Evolutionary conservation across 176 grass and related monocot genomes (phyloP), one percentile per base, ranked within the genome.

Genomic region (Areca catechu): DNA sequence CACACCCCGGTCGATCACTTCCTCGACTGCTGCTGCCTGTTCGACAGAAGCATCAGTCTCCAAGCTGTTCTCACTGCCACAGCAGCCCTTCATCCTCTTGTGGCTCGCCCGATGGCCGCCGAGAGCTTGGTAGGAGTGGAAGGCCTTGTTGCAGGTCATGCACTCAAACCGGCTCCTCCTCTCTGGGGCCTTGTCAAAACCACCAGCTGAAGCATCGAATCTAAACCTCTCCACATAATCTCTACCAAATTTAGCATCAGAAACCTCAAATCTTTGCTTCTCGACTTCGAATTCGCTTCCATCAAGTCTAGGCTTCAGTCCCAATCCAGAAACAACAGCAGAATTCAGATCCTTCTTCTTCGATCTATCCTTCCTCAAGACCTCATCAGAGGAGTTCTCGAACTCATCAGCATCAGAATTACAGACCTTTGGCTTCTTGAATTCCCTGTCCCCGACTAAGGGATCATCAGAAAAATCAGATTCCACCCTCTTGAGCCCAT

Each of bases 91-190:
- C 24, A 61, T 43, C 59, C 59, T 18, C 59, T 61, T 61, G 59
- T 61, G 59, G 29, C 59, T 61, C 15, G 59, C 59, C 61, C 63
- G 69, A 61, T 81, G 83, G 60, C 83, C 70, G 19, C 70, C 83
- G n/a, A 77, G 75, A 37, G 78, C 77, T 21, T 66, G 50, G 18
- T 71, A 75, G 60, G 78, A 81, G 21, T 58, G 24, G 64, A 81
- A 67, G 57, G 47, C 53, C 70, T 77, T 86, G 51, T 71, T 54
- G 71, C 78, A 86, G 25, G 60, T 15, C 48, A 10, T 57, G 70
- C 78, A 86, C 20, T 61, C 20, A 50, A 79, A 48, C 2, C 34
- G 34, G 19, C 15, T 62, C 37, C 74, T 75, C 10, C 15, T 55
- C 20, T 71, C 66, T 43, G 43, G 7, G 57, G 3, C 3, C 37